Base-by-base conservation (phyloP, 257 asterid species). In the Oldenlandia corymbosa region DNA sequence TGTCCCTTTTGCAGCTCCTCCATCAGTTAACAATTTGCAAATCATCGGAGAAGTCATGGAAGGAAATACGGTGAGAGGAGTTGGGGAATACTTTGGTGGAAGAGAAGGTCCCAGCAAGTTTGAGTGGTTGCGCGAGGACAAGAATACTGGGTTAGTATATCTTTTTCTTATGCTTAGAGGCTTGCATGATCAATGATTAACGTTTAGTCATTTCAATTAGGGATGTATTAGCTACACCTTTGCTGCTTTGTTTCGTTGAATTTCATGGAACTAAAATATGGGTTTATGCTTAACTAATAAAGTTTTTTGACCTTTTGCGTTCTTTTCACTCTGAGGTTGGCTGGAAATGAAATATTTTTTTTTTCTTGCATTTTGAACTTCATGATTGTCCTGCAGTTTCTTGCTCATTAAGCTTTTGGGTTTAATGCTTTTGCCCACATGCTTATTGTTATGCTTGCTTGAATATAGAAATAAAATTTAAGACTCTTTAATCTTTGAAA, bases 61-160 rank as follows among this genome's bases (percentile, higher is more conserved):
- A 79, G 97, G 95, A 73, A 77, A 68, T 80, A 74, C 70, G 66
- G 65, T 93, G 68, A 85, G 62, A 69, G 99, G 99, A 53, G 62
- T 67, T 30, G 99, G 99, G 66, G 68, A 79, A 63, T 93, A 93
- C 80, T 89, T 93, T 77, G 99, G 99, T 51, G 99, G 99, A 79
- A 84, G 83, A 79, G 97, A 93, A 83, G 99, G 99, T 48, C 96
- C 97, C 74, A 93, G 97, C 88, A 90, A 81, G 79, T 93, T 83
- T 60, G 91, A 93, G 69, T 93, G 97, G 97, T 71, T 80, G 69
- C 97, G 90, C 52, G 88, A 90, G 76, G 87, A 93, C 42, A 82
- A 68, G 66, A 86, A 90, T 66, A 80, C 78, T 17, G 87, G 97
- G 99, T 93, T 76, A 76, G 90, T 74, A 60, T 57, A 21, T 50